phyloP scores from a whole-genome alignment of 345 rosid genomes.

The Eucalyptus microcorys region DNA sequence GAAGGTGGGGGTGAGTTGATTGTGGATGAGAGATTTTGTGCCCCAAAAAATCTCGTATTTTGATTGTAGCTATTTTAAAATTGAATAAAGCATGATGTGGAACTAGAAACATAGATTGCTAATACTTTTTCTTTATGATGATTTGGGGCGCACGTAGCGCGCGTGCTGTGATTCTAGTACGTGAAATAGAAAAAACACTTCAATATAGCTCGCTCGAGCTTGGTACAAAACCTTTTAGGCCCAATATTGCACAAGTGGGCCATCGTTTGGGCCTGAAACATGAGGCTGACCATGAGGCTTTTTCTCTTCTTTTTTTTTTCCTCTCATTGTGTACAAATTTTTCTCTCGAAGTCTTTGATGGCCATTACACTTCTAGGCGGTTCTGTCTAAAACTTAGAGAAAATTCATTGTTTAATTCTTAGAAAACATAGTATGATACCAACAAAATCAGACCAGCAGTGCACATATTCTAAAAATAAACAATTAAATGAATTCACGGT shows the following conservation, averaged over 20 bases:
- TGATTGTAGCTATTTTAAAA: background rate
- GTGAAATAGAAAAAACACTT: background rate
- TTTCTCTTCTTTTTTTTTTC: background rate
- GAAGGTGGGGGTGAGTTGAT: background rate
- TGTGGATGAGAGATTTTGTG: background rate
- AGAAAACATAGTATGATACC: background rate
- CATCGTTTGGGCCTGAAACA: background rate
- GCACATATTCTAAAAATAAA: background rate
- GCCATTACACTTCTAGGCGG: background rate
- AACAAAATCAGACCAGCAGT: background rate
- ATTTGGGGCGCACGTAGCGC: background rate
- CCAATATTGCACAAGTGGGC: background rate
- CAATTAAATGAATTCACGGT: background rate
- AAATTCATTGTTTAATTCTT: background rate
- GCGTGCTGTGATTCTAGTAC: background rate
- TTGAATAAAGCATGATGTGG: background rate
- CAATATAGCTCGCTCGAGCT: background rate
- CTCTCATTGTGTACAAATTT: background rate
- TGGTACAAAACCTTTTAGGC: background rate
- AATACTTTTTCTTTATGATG: background rate
- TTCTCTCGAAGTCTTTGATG: background rate
- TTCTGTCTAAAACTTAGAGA: background rate
- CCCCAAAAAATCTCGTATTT: background rate
- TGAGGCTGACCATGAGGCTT: background rate
- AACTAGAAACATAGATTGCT: background rate